Percentiles rank a stretch among this genome's conserved stretches.
Conservation (phyloP, 2,329 filamentous ascomycete genomes). For the Verticillium tricorpus region DNA sequence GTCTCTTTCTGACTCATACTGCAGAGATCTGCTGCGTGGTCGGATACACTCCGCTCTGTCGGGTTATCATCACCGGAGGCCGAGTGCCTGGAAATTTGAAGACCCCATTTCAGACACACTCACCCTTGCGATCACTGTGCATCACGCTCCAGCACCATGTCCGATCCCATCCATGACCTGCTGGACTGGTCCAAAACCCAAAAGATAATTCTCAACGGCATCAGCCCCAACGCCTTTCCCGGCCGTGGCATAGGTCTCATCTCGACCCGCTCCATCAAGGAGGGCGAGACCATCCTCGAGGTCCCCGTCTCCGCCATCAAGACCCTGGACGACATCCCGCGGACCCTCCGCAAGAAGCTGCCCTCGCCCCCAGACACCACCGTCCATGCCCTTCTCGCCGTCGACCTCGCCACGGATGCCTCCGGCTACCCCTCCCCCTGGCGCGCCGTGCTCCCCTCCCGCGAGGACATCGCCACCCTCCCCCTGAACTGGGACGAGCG, state of each 20-base stretch:
- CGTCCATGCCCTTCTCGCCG: conserved; percentile 70
- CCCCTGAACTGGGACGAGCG: conserved; percentile 44
- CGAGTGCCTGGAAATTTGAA: no score
- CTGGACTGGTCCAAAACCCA: conserved; percentile 61
- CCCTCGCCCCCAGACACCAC: conserved; percentile 42
- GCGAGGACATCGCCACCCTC: conserved; percentile 49
- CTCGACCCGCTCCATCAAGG: conserved; percentile 59
- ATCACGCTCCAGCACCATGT: conserved; percentile 1
- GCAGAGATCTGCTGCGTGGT: not conserved
- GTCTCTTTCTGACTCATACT: not conserved
- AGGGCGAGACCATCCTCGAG: conserved; percentile 53
- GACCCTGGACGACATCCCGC: conserved; percentile 56
- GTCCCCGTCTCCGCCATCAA: conserved; percentile 62
- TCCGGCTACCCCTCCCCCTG: conserved; percentile 48
- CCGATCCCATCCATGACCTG: conserved; percentile 41
- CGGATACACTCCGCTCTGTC: no score
- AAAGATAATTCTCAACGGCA: conserved; percentile 63
- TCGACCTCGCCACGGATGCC: conserved; percentile 55
- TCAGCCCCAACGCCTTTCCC: conserved; percentile 62
- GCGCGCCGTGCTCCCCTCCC: conserved; percentile 63
- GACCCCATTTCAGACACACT: not conserved
- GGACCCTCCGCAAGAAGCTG: conserved; percentile 45
- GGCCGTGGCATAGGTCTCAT: conserved; percentile 76
- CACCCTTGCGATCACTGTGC: no score
- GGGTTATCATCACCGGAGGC: no score